Conservation (phyloP, 805 yeast species). For the Candida railenensis region DNA sequence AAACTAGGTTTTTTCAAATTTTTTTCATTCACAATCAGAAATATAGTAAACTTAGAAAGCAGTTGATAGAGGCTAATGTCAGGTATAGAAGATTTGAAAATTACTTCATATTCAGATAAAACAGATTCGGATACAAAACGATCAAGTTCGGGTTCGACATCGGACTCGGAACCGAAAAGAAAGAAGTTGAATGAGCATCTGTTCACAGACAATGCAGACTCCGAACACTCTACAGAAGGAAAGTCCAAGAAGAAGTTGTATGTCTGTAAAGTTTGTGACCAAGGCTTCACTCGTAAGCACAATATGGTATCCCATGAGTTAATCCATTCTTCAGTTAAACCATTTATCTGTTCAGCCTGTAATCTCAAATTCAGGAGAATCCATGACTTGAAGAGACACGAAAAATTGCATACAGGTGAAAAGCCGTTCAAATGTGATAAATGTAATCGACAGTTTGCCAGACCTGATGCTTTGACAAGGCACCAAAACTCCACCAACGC, state of each 20-base stretch:
- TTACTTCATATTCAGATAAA: too few species aligned
- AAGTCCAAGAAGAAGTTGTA: slow-evolving; percentile 27
- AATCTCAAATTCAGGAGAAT: slow-evolving; percentile 62
- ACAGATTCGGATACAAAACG: too few species aligned
- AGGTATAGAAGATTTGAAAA: too few species aligned
- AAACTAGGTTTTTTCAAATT: too few species aligned
- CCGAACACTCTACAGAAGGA: too few species aligned
- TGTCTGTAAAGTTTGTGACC: slow-evolving; percentile 59
- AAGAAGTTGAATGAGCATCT: too few species aligned
- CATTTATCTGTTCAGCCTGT: slow-evolving; percentile 64
- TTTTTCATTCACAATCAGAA: too few species aligned
- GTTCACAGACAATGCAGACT: too few species aligned
- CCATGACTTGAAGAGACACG: slow-evolving; percentile 77
- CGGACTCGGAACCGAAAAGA: too few species aligned
- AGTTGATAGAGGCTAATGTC: too few species aligned
- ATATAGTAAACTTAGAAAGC: too few species aligned
- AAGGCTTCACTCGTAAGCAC: slow-evolving; percentile 68
- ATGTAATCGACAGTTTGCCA: slow-evolving; percentile 66
- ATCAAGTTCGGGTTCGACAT: too few species aligned
- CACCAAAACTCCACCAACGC: slow-evolving; percentile 53
- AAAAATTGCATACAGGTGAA: slow-evolving; percentile 73
- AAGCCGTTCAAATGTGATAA: slow-evolving; percentile 61
- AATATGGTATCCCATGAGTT: slow-evolving; percentile 71
- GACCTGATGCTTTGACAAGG: slow-evolving; percentile 74
- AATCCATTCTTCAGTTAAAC: slow-evolving; percentile 65